These are phyloP conservation scores for Colletotrichum camelliae DNA, from an alignment of 2,329 filamentous ascomycete genomes.

Conservation along the genomic window DNA sequence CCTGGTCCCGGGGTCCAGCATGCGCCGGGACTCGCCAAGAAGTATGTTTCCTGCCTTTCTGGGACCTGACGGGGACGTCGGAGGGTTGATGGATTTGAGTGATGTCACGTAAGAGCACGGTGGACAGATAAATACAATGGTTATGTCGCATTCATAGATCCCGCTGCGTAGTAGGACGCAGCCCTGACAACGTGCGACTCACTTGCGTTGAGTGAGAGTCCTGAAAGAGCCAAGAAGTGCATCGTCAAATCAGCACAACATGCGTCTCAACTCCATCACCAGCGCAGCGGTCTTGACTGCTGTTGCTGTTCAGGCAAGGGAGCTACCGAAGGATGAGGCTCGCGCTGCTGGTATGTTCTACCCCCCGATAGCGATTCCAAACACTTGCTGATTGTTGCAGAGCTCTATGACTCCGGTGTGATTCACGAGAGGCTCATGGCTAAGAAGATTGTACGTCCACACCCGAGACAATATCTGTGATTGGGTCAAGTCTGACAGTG, in stretches of 20 bases:
- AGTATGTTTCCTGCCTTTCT: slow-evolving; percentile 15
- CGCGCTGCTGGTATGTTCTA: slow-evolving; percentile 19
- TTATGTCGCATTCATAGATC: background rate
- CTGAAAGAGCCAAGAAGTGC: no score
- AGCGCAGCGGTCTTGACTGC: slow-evolving; percentile 18
- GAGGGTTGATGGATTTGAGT: background rate
- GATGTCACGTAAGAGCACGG: background rate
- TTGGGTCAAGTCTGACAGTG: background rate
- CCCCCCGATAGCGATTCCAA: fast-evolving
- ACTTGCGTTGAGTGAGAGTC: no score
- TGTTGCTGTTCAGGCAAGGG: slow-evolving; percentile 15
- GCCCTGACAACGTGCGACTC: background rate
- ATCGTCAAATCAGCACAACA: background rate
- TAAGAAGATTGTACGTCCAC: slow-evolving; percentile 17
- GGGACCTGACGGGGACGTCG: background rate
- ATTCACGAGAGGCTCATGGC: slow-evolving; percentile 27
- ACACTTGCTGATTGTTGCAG: background rate
- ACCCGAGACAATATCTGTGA: fast-evolving
- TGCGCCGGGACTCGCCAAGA: slow-evolving; percentile 5
- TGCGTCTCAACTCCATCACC: slow-evolving; percentile 23
- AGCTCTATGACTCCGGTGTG: slow-evolving; percentile 28
- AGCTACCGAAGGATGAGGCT: slow-evolving; percentile 24
- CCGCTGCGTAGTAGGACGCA: background rate
- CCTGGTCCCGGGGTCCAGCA: background rate
- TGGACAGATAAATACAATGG: background rate